A percentile compares a stretch with the other conserved stretches of the same genome.
These are phyloP conservation scores for Colletotrichum sp. DNA, from an alignment of 2,329 filamentous ascomycete genomes.

Conservation along the genomic window DNA sequence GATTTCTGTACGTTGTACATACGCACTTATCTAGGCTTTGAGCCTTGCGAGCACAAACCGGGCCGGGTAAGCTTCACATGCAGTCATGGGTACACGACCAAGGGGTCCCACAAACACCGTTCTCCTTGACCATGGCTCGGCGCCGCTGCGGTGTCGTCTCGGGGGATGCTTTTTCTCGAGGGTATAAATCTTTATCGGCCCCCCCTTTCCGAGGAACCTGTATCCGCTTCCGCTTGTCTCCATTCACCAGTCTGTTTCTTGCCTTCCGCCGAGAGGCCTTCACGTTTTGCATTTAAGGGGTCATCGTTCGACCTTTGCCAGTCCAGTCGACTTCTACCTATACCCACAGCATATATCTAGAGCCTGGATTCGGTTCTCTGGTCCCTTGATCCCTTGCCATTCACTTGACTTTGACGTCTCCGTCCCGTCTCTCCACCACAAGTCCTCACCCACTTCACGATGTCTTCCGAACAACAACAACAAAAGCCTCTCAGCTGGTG, in stretches of 20 bases:
- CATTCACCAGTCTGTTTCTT: neutral
- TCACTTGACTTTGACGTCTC: neutral
- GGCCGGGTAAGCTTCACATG: slow-evolving; percentile 8
- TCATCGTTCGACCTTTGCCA: neutral
- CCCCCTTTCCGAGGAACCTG: neutral
- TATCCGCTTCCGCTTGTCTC: neutral
- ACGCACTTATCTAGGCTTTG: neutral
- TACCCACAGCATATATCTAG: neutral
- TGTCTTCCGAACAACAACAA: slow-evolving; percentile 17
- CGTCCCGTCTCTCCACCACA: neutral
- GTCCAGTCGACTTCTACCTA: slow-evolving; percentile 11
- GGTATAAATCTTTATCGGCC: slow-evolving; percentile 12
- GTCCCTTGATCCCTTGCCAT: neutral
- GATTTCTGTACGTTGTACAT: neutral
- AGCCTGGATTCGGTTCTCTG: neutral
- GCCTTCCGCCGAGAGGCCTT: neutral
- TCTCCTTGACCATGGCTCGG: slow-evolving; percentile 1
- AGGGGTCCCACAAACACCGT: neutral
- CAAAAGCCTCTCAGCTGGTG: slow-evolving; percentile 39
- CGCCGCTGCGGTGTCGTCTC: neutral
- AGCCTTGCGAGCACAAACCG: slow-evolving; percentile 8
- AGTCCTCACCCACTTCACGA: neutral
- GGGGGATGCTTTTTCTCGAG: neutral
- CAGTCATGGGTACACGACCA: slow-evolving; percentile 3
- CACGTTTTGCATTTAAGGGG: neutral